Base-by-base conservation (phyloP, 23 red algal species). In the Pyropia yezoensis region DNA sequence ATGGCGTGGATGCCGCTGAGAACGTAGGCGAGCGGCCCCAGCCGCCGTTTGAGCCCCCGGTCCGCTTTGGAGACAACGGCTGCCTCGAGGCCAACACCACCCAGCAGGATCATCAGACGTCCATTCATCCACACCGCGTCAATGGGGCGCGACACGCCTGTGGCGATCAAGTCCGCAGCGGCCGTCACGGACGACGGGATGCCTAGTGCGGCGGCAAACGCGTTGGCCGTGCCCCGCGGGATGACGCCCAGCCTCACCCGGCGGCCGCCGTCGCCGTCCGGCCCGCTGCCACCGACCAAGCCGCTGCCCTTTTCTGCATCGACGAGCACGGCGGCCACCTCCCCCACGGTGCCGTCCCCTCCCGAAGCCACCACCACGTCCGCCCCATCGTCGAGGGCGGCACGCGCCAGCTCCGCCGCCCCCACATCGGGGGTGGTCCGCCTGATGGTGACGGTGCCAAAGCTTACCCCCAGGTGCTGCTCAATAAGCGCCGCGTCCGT, bases 221-320 rank as follows among this genome's bases (percentile, higher is more conserved):
- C 83, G 65, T 88, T 88, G 27, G 73, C 83, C 27, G 83, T 88
- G 5, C 83, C 83, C 17, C 83, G 63, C 63, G 83, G 63, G 9
- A 88, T 62, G 24, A 78, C 66, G 1, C 63, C 83, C 54, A 88
- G 62, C 9, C 74, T 45, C 11, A 47, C 39, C 39, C 39, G 39
- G 0, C 39, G 39, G 39, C 39, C 39, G 39, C 39, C 39, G 11
- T 6, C 34, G 52, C 19, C 32, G 50, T 66, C 47, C 11, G 4
- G 30, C 30, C 30, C 57, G 27, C 6, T 13, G 24, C 49, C 32
- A n/a, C 18, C 19, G 7, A 22, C 32, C 34, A 25, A 19, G 16
- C 52, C 60, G 7, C 34, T 30, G n/a, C 32, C 23, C 21, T 54
- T 29, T 5, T 19, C 23, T 3, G 22, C 15, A 60, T 66, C 56